These are phyloP conservation scores for Termitomyces sp. DNA, from an alignment of 768 basidiomycete species.

Conservation along the genomic window DNA sequence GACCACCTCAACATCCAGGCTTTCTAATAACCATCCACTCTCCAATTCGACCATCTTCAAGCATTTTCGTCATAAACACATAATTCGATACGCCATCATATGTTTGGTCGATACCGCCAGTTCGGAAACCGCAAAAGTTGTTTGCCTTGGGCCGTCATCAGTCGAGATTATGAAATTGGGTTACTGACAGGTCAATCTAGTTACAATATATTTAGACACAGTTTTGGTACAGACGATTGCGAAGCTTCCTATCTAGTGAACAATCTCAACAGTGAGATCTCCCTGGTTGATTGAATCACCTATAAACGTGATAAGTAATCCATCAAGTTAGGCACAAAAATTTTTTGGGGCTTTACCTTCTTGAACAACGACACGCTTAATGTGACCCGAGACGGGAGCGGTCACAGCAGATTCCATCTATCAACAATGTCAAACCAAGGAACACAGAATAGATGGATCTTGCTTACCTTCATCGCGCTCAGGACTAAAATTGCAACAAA, in stretches of 20 bases:
- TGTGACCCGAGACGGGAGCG: constrained; percentile 92
- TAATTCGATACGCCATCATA: neutral
- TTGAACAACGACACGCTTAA: constrained; percentile 88
- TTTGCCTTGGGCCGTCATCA: neutral
- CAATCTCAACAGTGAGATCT: constrained; percentile 86
- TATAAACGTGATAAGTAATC: constrained; percentile 18
- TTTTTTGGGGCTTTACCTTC: constrained; percentile 49
- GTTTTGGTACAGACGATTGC: neutral
- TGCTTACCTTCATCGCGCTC: constrained; percentile 91
- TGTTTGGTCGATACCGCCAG: neutral
- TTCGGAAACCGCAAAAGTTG: neutral
- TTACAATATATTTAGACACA: neutral
- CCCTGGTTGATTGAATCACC: constrained; percentile 95
- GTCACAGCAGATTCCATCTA: constrained; percentile 98
- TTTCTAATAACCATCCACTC: too few species aligned
- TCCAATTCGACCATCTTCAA: too few species aligned
- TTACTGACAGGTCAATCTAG: neutral
- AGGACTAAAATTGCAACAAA: constrained; percentile 42
- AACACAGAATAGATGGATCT: constrained; percentile 6
- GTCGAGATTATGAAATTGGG: neutral
- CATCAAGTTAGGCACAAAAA: neutral
- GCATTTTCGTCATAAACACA: neutral
- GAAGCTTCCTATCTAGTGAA: constrained; percentile 23
- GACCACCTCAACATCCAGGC: neutral
- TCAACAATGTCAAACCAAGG: constrained; percentile 16